Base-by-base conservation (phyloP, 805 yeast species). In the Myxozyma lipomycoides region DNA sequence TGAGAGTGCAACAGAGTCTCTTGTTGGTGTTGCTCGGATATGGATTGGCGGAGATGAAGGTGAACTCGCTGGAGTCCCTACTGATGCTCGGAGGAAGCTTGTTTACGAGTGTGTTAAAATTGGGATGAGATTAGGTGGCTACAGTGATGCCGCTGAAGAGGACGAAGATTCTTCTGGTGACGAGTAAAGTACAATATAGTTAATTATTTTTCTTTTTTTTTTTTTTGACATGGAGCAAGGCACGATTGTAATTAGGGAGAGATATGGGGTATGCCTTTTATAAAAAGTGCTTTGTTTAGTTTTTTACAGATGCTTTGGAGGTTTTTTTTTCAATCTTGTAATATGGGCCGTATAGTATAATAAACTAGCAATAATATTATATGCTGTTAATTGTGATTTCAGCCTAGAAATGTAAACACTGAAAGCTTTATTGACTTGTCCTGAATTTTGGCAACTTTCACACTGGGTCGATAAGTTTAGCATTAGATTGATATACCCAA, bases 21-120 rank as follows among this genome's bases (percentile, higher is more conserved):
- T 49, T 18, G 45, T 42, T 17, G 47, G 55, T 17, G 51, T 38
- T 4, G 52, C 45, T 19, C 62, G 71, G 18, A 52, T 66, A 25
- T 67, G 71, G 70, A 58, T 68, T 32, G 71, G 71, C 28, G 60
- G 67, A 23, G 67, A 64, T 22, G 56, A 57, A 25, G 68, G 66
- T 18, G 68, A 62, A 22, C 46, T 45, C 2, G 60, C 52, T 24
- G 67, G 67, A 6, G 37, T 67, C 24, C 30, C 59, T 9, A 51
- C 64, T 23, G 56, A 55, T 7, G 41, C 59, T 24, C 60, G 71
- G 26, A 49, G 69, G 28, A 54, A 53, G 43, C 45, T 67, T n/a
- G 68, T 64, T 6, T 63, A 63, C 43, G 60, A 64, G 45, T 65
- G 65, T 24, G 66, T 67, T 19, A 46, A 61, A 41, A 51, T 64